Conservation (phyloP, 1,139 yeast genomes). For the Geotrichum klebahnii region DNA sequence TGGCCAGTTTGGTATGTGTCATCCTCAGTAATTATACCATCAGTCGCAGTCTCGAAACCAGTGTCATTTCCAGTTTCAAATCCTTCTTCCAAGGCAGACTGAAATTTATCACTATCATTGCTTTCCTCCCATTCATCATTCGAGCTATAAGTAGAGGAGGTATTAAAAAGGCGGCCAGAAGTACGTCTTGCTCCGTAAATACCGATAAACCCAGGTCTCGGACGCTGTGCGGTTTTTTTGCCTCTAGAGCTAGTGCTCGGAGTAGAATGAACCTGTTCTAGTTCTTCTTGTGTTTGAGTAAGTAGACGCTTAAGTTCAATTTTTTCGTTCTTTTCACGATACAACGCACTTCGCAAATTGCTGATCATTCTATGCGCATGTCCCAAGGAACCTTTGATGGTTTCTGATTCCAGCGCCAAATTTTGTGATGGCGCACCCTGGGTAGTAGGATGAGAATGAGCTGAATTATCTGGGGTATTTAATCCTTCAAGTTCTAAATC, state of each 20-base stretch:
- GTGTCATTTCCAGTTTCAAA: conserved; percentile 9
- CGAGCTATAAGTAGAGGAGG: conserved; percentile 9
- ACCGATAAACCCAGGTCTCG: background rate
- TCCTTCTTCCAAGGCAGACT: conserved; percentile 29
- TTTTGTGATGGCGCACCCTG: conserved; percentile 48
- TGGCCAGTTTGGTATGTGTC: conserved; percentile 36
- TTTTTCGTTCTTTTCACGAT: conserved; percentile 40
- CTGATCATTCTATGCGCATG: conserved; percentile 53
- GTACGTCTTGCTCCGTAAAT: conserved; percentile 5
- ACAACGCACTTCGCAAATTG: conserved; percentile 32
- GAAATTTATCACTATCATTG: conserved; percentile 30
- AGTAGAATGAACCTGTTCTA: conserved; percentile 17
- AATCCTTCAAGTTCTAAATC: conserved; percentile 28
- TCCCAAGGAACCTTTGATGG: conserved; percentile 59
- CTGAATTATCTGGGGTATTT: conserved; percentile 38
- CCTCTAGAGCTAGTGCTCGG: background rate
- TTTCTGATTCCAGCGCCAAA: conserved; percentile 60
- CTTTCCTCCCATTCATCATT: conserved; percentile 18
- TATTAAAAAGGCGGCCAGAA: background rate
- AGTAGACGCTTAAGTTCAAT: conserved; percentile 34
- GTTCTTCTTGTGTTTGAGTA: conserved; percentile 30
- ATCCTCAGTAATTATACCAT: conserved; percentile 36
- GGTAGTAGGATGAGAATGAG: conserved; percentile 42
- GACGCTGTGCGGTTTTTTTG: conserved; percentile 5
- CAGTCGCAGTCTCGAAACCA: conserved; percentile 35